Conservation (phyloP, 352 stramenopile species). For the Globisporangium irregulare region DNA sequence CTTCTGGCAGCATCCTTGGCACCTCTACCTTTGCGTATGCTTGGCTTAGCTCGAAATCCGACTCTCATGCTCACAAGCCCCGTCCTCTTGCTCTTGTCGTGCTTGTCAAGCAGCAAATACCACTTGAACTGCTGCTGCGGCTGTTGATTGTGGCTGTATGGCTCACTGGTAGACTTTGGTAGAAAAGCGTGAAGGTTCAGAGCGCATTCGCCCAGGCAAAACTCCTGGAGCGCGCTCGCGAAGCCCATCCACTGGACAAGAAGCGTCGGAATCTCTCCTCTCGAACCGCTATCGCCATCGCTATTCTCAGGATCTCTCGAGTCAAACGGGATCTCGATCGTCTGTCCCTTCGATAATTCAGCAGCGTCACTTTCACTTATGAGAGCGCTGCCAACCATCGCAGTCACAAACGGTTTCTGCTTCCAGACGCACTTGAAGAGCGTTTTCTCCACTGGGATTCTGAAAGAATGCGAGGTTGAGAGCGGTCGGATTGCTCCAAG, state of each 20-base stretch:
- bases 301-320: neutral
- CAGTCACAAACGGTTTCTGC: constrained; percentile 4
- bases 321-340: constrained; percentile 12
- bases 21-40: neutral
- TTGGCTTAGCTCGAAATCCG: constrained; percentile 11
- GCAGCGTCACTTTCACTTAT: no score
- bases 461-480: neutral
- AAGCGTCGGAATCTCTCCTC: constrained; percentile 15
- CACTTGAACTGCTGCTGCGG: constrained; percentile 10
- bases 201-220: constrained; percentile 26
- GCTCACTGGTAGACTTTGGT: constrained; percentile 4
- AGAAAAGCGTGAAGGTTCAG: constrained; percentile 19
- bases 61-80: constrained; percentile 22
- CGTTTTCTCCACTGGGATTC: constrained; percentile 3
- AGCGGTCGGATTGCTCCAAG: neutral
- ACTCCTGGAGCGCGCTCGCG: constrained; percentile 22
- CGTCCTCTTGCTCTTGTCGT: constrained; percentile 15
- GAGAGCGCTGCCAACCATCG: neutral
- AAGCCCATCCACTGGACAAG: constrained; percentile 23
- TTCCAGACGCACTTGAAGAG: constrained; percentile 13
- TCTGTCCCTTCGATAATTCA: neutral
- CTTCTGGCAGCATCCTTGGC: neutral
- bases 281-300: neutral
- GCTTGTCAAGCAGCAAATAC: constrained; percentile 24
- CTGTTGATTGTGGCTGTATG: neutral